These are phyloP conservation scores for Dimocarpus longan DNA, from an alignment of 345 rosid species.

Conservation along the genomic window DNA sequence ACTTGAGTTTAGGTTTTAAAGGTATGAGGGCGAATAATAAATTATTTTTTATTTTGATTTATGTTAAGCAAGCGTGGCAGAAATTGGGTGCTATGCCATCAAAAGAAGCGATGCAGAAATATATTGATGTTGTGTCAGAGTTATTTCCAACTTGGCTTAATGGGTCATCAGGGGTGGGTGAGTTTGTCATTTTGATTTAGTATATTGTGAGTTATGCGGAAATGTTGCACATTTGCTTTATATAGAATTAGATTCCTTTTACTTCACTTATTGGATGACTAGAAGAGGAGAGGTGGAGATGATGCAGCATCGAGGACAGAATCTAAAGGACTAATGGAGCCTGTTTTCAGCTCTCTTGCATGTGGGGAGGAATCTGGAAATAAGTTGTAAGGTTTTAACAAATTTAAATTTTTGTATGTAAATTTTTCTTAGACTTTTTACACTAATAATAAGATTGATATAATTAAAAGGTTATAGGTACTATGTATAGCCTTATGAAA, in stretches of 20 bases:
- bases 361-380: conserved; percentile 75
- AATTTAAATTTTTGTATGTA: no score
- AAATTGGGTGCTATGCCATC: conserved; percentile 96
- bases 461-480: no score
- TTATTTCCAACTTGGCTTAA: conserved; percentile 78
- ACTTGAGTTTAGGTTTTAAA: neutral
- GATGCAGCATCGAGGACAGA: conserved; percentile 44
- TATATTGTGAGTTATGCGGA: neutral
- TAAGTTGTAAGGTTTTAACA: conserved; percentile 79
- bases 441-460: no score
- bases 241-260: conserved; percentile 18
- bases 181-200: conserved; percentile 18
- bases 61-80: conserved; percentile 90
- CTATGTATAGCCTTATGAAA: no score
- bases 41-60: conserved; percentile 6
- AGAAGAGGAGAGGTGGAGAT: conserved; percentile 54
- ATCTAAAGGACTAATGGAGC: conserved; percentile 74
- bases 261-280: conserved; percentile 15
- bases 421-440: no score
- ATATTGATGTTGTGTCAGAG: conserved; percentile 80
- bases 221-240: conserved; percentile 8
- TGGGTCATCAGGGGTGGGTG: conserved; percentile 64
- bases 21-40: neutral
- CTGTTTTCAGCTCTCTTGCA: conserved; percentile 87
- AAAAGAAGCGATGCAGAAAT: conserved; percentile 94